A percentile compares a stretch with the other conserved stretches of the same genome.
phyloP scores from a whole-genome alignment of 257 asterid genomes.

The Misopates orontium region DNA sequence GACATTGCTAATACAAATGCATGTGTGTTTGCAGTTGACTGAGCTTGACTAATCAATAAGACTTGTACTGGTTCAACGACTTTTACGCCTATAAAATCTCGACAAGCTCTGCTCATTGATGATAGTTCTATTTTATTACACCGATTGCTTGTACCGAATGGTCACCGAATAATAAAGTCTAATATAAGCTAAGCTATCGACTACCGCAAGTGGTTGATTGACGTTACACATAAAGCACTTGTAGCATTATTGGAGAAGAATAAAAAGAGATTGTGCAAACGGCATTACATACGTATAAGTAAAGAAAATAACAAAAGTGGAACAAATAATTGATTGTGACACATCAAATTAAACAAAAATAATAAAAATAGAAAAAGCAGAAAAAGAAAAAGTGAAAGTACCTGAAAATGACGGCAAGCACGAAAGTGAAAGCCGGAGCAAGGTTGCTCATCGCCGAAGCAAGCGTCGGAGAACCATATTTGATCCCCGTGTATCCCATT shows the following conservation, averaged over 20 bases:
- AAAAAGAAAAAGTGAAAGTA: slow-evolving; percentile 12
- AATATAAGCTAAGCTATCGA: no score
- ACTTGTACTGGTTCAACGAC: no score
- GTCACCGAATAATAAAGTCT: no score
- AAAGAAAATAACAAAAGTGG: neutral
- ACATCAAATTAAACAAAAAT: neutral
- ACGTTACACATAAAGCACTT: neutral
- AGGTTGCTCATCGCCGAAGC: slow-evolving; percentile 89
- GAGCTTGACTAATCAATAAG: no score
- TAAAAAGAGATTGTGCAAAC: neutral
- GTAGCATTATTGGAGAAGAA: neutral
- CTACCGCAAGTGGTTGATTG: no score
- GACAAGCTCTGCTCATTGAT: no score
- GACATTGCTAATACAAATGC: no score
- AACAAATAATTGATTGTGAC: neutral
- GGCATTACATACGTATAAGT: no score
- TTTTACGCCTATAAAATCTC: no score
- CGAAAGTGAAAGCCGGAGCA: slow-evolving; percentile 78
- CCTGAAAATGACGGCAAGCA: slow-evolving; percentile 68
- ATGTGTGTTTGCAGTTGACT: no score
- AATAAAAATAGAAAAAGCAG: neutral
- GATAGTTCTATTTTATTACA: no score
- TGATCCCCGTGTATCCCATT: slow-evolving; percentile 67
- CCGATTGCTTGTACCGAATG: no score
- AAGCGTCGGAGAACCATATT: slow-evolving; percentile 72